Conservation (phyloP, 2,329 filamentous ascomycete species). For the Colletotrichum gloeosporioides region DNA sequence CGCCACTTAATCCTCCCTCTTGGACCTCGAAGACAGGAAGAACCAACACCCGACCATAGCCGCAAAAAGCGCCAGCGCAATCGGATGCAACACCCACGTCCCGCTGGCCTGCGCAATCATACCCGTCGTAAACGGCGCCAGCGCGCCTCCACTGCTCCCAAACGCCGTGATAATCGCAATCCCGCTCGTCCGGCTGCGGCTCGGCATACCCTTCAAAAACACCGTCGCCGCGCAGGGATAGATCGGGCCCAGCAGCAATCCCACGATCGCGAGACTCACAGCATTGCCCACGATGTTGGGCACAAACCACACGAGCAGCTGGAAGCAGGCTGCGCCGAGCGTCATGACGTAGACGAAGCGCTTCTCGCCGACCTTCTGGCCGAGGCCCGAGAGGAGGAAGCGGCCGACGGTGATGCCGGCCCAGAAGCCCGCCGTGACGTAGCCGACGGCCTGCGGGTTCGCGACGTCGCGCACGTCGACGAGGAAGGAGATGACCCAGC, state of each 20-base stretch:
- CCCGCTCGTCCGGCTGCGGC: slow-evolving; percentile 66
- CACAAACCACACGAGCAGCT: slow-evolving; percentile 80
- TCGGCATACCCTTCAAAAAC: slow-evolving; percentile 66
- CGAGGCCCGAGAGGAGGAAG: slow-evolving; percentile 73
- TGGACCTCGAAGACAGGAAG: neutral
- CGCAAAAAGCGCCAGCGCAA: slow-evolving; percentile 69
- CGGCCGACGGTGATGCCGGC: slow-evolving; percentile 78
- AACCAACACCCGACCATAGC: slow-evolving; percentile 71
- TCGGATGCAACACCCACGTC: slow-evolving; percentile 70
- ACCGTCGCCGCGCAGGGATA: slow-evolving; percentile 76
- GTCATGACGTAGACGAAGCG: slow-evolving; percentile 69
- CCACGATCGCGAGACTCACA: slow-evolving; percentile 74
- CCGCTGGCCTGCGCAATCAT: slow-evolving; percentile 66
- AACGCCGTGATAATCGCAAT: slow-evolving; percentile 75
- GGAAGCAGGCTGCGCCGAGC: slow-evolving; percentile 66
- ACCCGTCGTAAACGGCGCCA: slow-evolving; percentile 71
- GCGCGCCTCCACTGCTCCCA: slow-evolving; percentile 71
- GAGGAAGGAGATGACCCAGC: slow-evolving; percentile 87
- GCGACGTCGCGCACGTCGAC: slow-evolving; percentile 72
- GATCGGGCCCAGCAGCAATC: slow-evolving; percentile 77
- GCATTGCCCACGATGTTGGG: slow-evolving; percentile 77
- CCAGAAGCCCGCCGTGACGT: slow-evolving; percentile 78
- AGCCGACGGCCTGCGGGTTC: slow-evolving; percentile 73
- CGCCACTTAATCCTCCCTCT: neutral
- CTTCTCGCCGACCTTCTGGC: slow-evolving; percentile 73